Percentiles rank a stretch among this genome's conserved stretches.
phyloP scores from a whole-genome alignment of 2,329 filamentous ascomycete species.

The Pyricularia sp. region DNA sequence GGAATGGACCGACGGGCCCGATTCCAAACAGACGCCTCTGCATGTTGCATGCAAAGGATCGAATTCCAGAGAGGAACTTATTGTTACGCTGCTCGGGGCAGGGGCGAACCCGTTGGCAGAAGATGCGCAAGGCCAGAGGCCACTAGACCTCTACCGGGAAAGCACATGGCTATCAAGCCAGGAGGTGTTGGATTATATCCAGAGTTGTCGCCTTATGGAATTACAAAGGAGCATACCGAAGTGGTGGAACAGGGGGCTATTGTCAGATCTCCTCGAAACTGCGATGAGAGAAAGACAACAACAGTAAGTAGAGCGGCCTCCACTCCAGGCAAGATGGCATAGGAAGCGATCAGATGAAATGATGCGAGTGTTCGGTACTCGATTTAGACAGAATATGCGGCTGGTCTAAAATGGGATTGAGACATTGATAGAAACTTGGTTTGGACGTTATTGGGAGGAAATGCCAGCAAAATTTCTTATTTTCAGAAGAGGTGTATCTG shows the following conservation, averaged over 20 bases:
- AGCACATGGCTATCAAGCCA: too few relatives aligned
- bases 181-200: too few relatives aligned
- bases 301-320: too few relatives aligned
- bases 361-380: too few relatives aligned
- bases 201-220: too few relatives aligned
- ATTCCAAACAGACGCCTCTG: background rate
- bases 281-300: too few relatives aligned
- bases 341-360: background rate
- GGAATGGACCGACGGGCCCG: background rate
- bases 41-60: background rate
- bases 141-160: background rate
- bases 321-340: background rate
- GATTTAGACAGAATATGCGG: background rate
- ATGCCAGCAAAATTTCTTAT: background rate
- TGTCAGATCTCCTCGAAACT: too few relatives aligned
- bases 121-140: background rate
- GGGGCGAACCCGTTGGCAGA: background rate
- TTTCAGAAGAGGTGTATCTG: background rate
- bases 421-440: background rate
- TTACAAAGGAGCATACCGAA: too few relatives aligned
- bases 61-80: background rate
- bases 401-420: background rate
- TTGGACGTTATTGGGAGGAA: too few relatives aligned
- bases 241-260: too few relatives aligned
- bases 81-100: background rate